Base-by-base conservation (phyloP, 768 basidiomycete genomes). In the Nevesoporus exiguus region DNA sequence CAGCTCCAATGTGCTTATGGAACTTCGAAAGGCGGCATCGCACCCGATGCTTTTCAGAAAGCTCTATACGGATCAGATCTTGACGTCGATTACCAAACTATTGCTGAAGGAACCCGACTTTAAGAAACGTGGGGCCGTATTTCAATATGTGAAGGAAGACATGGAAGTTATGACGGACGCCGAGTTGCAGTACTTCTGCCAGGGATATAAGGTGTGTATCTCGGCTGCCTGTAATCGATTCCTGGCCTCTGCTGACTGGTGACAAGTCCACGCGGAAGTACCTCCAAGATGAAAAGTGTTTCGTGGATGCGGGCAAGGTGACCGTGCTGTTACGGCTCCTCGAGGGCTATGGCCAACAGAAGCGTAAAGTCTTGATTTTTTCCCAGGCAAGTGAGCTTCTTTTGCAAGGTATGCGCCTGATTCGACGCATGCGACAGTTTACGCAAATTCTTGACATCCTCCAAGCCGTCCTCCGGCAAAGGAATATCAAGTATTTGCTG, bases 151-250 rank as follows among this genome's bases (percentile, higher is more conserved):
- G 47, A 91, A 93, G 66, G 97, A 99, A 70, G 97, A 99, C 70
- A 93, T 99, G 90, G 83, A 90, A 61, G 88, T 97, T 19, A 98
- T 98, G 96, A 96, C 93, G 41, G 97, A 99, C 71, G 88, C 93
- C 8, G 97, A 98, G 72, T 76, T 99, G 33, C 93, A 97, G 64
- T 72, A 82, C 39, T 96, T 95, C 67, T 90, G 88, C 64, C 79
- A 80, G 46, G 83, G 84, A 11, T 96, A 96, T 74, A 93, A 90
- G 80, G 93, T 93, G 17, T 31, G 52, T 39, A 31, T 49, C 4
- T 47, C 30, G 1, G 9, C 50, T 19, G 27, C 3, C 17, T 17
- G n/a, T 22, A 7, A 36, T 36, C 19, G n/a, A 29, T 9, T 3
- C 14, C 19, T 7, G 30, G 11, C 34, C 36, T 39, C 2, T 31